phyloP scores from a whole-genome alignment of 192 early-diverging fungal genomes.

The Coemansia sp. region DNA sequence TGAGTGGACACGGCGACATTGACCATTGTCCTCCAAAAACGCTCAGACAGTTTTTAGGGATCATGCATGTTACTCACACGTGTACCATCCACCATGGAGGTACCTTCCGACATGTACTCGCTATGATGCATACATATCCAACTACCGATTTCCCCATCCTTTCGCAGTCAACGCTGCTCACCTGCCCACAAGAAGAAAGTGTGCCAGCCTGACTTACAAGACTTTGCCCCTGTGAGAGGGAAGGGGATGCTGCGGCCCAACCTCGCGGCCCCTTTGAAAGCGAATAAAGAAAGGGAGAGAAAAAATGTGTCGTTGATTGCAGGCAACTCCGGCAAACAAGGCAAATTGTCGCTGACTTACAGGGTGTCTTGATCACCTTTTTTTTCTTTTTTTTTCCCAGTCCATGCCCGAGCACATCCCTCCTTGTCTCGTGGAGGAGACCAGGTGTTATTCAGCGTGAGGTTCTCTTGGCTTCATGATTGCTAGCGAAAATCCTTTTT shows the following conservation, averaged over 20 bases:
- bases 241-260: neutral
- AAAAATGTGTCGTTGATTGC: neutral
- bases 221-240: neutral
- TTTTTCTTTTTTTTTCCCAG: neutral
- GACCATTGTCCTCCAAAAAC: neutral
- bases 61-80: neutral
- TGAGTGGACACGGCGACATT: neutral
- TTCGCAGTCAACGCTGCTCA: neutral
- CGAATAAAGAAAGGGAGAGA: neutral
- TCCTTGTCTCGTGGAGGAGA: neutral
- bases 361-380: neutral
- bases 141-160: neutral
- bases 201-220: neutral
- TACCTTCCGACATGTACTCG: neutral
- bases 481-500: neutral
- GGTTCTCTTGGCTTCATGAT: neutral
- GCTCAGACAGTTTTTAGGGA: neutral
- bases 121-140: too few relatives aligned
- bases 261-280: neutral
- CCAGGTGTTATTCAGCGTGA: neutral
- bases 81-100: neutral
- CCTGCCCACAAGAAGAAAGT: neutral
- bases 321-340: neutral
- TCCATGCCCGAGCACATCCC: neutral
- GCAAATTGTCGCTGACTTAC: neutral